Conservation (phyloP, 1,139 yeast species). For the Geotrichum aggregatum region DNA sequence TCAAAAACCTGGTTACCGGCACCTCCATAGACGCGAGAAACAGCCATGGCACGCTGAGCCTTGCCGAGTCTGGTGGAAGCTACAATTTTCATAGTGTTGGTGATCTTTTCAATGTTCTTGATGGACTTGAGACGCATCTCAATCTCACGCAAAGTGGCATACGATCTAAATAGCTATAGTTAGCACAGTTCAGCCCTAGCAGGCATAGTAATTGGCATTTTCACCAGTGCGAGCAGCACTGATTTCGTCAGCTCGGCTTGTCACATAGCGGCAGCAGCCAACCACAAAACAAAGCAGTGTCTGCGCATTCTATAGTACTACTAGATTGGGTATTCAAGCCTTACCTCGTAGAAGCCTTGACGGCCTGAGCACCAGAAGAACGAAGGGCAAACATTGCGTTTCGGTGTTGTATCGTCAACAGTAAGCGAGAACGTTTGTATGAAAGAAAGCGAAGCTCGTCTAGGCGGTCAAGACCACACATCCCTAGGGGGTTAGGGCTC, state of each 20-base stretch:
- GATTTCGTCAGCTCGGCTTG: too few relatives aligned
- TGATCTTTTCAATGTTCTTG: conserved; percentile 97
- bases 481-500: not conserved
- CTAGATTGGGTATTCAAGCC: conserved; percentile 14
- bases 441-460: too few relatives aligned
- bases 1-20: conserved; percentile 75
- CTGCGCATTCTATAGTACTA: too few relatives aligned
- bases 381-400: conserved; percentile 34
- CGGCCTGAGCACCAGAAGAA: conserved; percentile 31
- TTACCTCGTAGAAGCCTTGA: conserved; percentile 27
- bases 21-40: conserved; percentile 79
- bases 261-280: too few relatives aligned
- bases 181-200: too few relatives aligned
- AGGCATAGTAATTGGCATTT: too few relatives aligned
- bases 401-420: too few relatives aligned
- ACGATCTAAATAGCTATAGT: conserved; percentile 65
- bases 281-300: too few relatives aligned
- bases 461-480: too few relatives aligned
- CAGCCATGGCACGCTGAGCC: conserved; percentile 93
- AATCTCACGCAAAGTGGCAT: conserved; percentile 97
- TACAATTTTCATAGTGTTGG: conserved; percentile 99
- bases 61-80: conserved; percentile 95
- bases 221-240: too few relatives aligned
- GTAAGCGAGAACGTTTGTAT: too few relatives aligned
- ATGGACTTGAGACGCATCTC: conserved; percentile 97